phyloP scores from a whole-genome alignment of 2,329 filamentous ascomycete genomes.

The Calonectria honghensis region DNA sequence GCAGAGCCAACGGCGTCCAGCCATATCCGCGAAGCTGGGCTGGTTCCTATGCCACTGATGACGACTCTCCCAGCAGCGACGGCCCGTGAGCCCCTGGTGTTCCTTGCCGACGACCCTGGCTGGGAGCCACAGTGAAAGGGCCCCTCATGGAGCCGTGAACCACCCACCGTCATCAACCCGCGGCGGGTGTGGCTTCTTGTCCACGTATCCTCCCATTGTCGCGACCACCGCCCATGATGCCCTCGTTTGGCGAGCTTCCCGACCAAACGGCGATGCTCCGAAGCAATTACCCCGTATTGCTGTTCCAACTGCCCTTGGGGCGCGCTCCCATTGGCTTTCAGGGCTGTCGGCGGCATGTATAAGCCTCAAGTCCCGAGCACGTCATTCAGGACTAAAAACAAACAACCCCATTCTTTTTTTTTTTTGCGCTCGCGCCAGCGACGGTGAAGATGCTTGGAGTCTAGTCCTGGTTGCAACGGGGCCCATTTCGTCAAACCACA shows the following conservation, averaged over 20 bases:
- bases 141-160: slow-evolving; percentile 30
- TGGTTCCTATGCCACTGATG: slow-evolving; percentile 34
- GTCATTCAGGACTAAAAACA: slow-evolving; percentile 58
- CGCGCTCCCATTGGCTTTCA: slow-evolving; percentile 52
- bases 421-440: slow-evolving; percentile 32
- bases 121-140: slow-evolving; percentile 20
- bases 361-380: slow-evolving; percentile 59
- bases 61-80: slow-evolving; percentile 37
- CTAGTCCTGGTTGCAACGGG: slow-evolving; percentile 21
- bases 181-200: slow-evolving; percentile 5
- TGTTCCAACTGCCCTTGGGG: slow-evolving; percentile 27
- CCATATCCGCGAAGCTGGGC: slow-evolving; percentile 24
- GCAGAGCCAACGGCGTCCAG: neutral
- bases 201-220: slow-evolving; percentile 21
- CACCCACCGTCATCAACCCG: slow-evolving; percentile 22
- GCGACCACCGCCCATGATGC: neutral
- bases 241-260: slow-evolving; percentile 31
- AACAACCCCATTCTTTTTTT: slow-evolving; percentile 53
- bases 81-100: slow-evolving; percentile 35
- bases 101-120: slow-evolving; percentile 31
- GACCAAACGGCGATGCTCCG: slow-evolving; percentile 55
- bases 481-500: slow-evolving; percentile 37
- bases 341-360: slow-evolving; percentile 54
- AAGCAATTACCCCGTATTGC: slow-evolving; percentile 46
- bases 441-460: slow-evolving; percentile 33